Percentiles rank a stretch among this genome's conserved stretches.
phyloP scores from a whole-genome alignment of 2,329 filamentous ascomycete species.

The Herpotrichia juniperi region DNA sequence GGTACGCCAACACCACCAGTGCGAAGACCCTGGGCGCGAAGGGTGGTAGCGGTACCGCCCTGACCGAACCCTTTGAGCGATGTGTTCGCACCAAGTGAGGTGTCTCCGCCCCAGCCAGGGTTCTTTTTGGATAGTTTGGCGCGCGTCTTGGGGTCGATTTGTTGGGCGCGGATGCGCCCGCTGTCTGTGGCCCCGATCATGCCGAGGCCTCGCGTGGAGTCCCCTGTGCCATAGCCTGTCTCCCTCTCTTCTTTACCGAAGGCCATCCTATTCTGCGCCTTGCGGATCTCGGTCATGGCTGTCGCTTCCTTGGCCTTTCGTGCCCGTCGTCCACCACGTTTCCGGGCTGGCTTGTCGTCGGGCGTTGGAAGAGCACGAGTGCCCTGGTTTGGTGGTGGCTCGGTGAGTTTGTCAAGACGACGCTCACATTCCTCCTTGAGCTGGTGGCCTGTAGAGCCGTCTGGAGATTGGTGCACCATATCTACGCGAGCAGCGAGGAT shows the following conservation, averaged over 20 bases:
- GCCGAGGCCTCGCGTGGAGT: conserved; percentile 84
- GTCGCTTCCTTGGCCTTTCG: conserved; percentile 95
- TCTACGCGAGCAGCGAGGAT: conserved; percentile 93
- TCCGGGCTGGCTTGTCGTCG: conserved; percentile 92
- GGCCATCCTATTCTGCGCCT: conserved; percentile 93
- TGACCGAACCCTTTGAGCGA: conserved; percentile 81
- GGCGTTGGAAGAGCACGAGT: conserved; percentile 85
- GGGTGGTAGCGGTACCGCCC: conserved; percentile 67
- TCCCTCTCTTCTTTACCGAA: conserved; percentile 97
- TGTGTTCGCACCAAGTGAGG: conserved; percentile 59
- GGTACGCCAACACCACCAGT: conserved; percentile 78
- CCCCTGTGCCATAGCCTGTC: conserved; percentile 85
- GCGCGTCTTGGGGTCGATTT: conserved; percentile 90
- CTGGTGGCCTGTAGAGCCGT: conserved; percentile 82
- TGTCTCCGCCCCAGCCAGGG: conserved; percentile 86
- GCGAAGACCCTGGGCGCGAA: conserved; percentile 80
- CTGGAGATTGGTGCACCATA: conserved; percentile 77
- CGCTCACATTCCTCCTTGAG: conserved; percentile 83
- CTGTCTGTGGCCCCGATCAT: conserved; percentile 93
- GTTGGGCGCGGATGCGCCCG: conserved; percentile 84
- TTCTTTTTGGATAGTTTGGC: conserved; percentile 95
- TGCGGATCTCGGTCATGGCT: conserved; percentile 94
- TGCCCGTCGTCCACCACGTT: conserved; percentile 87
- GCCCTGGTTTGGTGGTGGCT: conserved; percentile 88
- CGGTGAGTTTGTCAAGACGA: conserved; percentile 88